Evolutionary conservation across 225 moss, liverwort and hornwort species (phyloP), one percentile per base, ranked within the genome.

Genomic region (Pseudoscleropodium purum): DNA sequence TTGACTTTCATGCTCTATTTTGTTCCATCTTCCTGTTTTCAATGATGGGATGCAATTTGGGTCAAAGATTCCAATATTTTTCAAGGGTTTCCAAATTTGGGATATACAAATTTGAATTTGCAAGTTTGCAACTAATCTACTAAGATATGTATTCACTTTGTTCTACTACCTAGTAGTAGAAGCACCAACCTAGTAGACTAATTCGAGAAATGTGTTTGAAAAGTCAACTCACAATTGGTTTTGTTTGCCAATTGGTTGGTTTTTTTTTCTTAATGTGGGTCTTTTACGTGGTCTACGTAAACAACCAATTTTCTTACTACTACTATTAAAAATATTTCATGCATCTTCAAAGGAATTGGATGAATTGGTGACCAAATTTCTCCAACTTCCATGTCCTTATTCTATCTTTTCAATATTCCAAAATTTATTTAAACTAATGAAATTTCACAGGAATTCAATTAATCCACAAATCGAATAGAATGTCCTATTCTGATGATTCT

Each of bases 141-240:
- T 56, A 18, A 18, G 2, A 18, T 39, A 2, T 1, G 24, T 23
- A 68, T 27, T 57, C 10, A 57, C 26, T 26, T 26, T 79, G 2
- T n/a, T 26, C 14, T 0, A n/a, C 1, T 56, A 3, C 1, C 23
- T 23, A 37, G 2, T 26, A 37, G 15, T 6, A 54, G 6, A 56
- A 10, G 26, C 2, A 56, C 4, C 60, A 23, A 3, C 3, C 2
- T 77, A 0, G 0, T 52, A 77, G 21, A 57, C 9, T 21, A 34
- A 36, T 2, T 37, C 1, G 0, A 24, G 0, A 15, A 54, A 36
- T 36, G 9, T 15, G 3, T 14, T 0, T 20, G 0, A 2, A 24
- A 16, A 57, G 11, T 47, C 47, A 10, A 79, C 2, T 10, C 0
- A 57, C 6, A 4, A 57, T 4, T 57, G 2, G 1, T 37, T 56